Base-by-base conservation (phyloP, 106 monocot genomes). In the Platanthera guangdongensis region DNA sequence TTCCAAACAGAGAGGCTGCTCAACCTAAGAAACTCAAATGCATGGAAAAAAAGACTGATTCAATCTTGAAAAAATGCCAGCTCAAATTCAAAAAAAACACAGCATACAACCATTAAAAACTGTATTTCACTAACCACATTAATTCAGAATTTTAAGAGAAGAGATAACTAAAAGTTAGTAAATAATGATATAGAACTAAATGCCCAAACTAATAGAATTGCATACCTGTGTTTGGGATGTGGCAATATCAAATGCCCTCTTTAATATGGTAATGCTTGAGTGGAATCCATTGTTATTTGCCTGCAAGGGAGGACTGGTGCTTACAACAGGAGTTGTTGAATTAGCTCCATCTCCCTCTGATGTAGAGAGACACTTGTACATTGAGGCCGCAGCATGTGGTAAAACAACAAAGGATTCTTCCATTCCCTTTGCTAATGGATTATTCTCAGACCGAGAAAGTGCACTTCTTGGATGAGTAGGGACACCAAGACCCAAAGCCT, bases 1-100 rank as follows among this genome's bases (percentile, higher is more conserved):
- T 45, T 99, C 99, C 80, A 99, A 82, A 78, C 94, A 99, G 46
- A 91, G 79, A 64, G 99, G 99, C 77, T 99, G 99, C 67, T 99
- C 94, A 78, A 99, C 88, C 99, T 99, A 78, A 51, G 55, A 22
- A 84, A 72, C 4, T 51, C 46, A 22, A 50, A 22, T 22, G 3
- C 51, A 51, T 70, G 47, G 25, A 70, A 70, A 70, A 69, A 3
- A 28, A 64, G 32, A 7, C 13, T 46, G 13, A 30, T 68, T 9
- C 12, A 68, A 68, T 46, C 12, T 39, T 25, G 9, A 47, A 48
- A 48, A 39, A 47, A 47, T 9, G 47, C 16, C 16, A 70, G 47
- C 47, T n/a, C 46, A 48, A 70, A 8, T 70, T 1, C 15, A 70
- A 48, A 70, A 54, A 54, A 55, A 30, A 65, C 11, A 39, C 32